Evolutionary conservation across 257 asterid species (phyloP).

Genomic region (Capsicum baccatum): DNA sequence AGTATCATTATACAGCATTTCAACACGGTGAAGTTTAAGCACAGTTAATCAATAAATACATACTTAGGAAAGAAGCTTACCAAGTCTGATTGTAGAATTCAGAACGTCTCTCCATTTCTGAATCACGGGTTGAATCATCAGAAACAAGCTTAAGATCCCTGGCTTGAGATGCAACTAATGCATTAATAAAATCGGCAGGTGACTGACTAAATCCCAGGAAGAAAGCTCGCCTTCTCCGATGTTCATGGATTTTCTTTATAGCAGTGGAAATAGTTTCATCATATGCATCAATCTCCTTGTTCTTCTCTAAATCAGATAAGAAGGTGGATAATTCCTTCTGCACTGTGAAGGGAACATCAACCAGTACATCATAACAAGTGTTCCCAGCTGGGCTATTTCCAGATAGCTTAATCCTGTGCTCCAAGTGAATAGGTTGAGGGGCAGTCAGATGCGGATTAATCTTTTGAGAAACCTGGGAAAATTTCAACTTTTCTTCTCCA

Average conservation of each 20-base stretch:
- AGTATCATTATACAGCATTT: slow-evolving; percentile 3
- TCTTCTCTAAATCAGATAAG: slow-evolving; percentile 57
- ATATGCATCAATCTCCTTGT: slow-evolving; percentile 62
- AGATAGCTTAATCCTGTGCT: slow-evolving; percentile 84
- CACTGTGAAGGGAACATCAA: slow-evolving; percentile 65
- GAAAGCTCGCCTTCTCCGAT: slow-evolving; percentile 67
- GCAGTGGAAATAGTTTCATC: slow-evolving; percentile 75
- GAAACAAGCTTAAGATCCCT: slow-evolving; percentile 79
- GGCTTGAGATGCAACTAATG: slow-evolving; percentile 80
- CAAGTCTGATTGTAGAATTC: slow-evolving; percentile 87
- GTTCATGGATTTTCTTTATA: slow-evolving; percentile 69
- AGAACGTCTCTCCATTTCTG: slow-evolving; percentile 72
- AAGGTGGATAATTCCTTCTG: slow-evolving; percentile 61
- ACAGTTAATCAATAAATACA: background rate
- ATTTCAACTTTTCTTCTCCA: slow-evolving; percentile 90
- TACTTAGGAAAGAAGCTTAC: slow-evolving; percentile 43
- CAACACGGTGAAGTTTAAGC: background rate
- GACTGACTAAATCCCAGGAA: slow-evolving; percentile 93
- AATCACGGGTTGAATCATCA: slow-evolving; percentile 60
- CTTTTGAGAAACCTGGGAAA: slow-evolving; percentile 71
- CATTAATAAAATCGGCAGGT: slow-evolving; percentile 82
- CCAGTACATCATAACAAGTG: slow-evolving; percentile 80
- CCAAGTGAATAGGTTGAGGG: slow-evolving; percentile 87
- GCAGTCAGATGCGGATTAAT: slow-evolving; percentile 66
- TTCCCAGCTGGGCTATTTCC: slow-evolving; percentile 73